Evolutionary conservation across 305 asterid species (phyloP), one percentile per base, ranked within the genome.

Genomic region (Fraxinus angustifolia): DNA sequence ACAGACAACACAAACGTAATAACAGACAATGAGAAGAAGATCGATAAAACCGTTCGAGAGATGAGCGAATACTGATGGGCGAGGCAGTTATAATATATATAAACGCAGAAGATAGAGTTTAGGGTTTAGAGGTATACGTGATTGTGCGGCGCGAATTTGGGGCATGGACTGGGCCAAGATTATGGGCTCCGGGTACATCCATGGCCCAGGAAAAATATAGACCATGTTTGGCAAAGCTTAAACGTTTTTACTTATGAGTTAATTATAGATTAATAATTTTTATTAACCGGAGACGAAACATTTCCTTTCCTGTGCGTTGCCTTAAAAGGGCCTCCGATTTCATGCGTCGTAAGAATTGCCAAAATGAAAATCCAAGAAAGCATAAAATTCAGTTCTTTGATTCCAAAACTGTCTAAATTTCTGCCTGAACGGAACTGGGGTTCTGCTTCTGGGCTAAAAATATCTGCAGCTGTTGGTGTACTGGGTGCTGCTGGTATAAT

Each of bases 401-500:
- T 85, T 75, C 73, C 38, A 60, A 89, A 87, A 79, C 82, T 88
- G 78, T 81, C 86, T 60, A 86, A 84, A 38, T 77, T 73, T 48
- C 60, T 73, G 6, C 26, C 76, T 19, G 78, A 78, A 58, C 30
- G 76, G 8, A 88, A 35, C 53, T 90, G 90, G 90, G 81, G 70
- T 79, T 81, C 90, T 19, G 74, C 73, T 75, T 40, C 85, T 74
- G 91, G 90, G 70, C 73, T 85, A 78, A 89, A 85, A 83, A 65
- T 87, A 75, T 85, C 97, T 58, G 79, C 89, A 3, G 88, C 92
- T 28, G 88, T 88, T 28, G 92, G 91, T 78, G 53, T 92, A 73
- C 53, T 93, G 53, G 90, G 94, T 70, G 91, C 90, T 73, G 86
- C 83, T 77, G 97, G 97, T 45, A 71, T 90, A 8, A 36, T 88